These are phyloP conservation scores for Penstemon newberryi DNA, from an alignment of 257 asterid genomes.

Conservation along the genomic window DNA sequence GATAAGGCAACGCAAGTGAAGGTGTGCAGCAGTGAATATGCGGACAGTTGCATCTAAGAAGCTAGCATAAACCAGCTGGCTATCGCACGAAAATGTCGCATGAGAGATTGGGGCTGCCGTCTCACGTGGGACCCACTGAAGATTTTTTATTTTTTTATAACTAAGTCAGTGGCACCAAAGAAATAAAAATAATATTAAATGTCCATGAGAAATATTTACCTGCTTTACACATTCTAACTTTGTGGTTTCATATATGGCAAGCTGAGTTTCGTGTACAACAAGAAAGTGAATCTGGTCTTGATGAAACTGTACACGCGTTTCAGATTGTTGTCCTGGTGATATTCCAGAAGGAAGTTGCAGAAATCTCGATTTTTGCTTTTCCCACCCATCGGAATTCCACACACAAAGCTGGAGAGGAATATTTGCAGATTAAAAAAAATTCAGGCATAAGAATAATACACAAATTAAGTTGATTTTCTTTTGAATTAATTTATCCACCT, in stretches of 20 bases:
- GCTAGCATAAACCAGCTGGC: constrained; percentile 55
- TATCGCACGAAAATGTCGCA: constrained; percentile 62
- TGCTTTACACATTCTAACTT: constrained; percentile 56
- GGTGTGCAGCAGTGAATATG: constrained; percentile 49
- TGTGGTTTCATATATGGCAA: constrained; percentile 59
- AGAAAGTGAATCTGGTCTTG: constrained; percentile 62
- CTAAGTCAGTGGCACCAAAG: constrained; percentile 9
- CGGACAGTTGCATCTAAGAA: constrained; percentile 54
- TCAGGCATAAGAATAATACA: constrained; percentile 18
- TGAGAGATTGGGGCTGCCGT: constrained; percentile 59
- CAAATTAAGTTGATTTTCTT: not conserved
- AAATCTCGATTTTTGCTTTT: constrained; percentile 48
- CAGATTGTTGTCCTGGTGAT: constrained; percentile 48
- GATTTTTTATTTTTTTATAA: not conserved
- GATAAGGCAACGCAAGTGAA: constrained; percentile 55
- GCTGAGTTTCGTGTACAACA: constrained; percentile 64
- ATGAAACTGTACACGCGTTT: constrained; percentile 66
- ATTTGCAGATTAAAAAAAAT: not conserved
- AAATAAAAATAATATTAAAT: not conserved
- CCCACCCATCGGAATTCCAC: constrained; percentile 67
- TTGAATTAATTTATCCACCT: constrained; percentile 34
- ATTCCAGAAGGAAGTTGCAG: constrained; percentile 62
- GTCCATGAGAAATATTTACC: constrained; percentile 28
- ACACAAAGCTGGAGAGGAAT: constrained; percentile 47
- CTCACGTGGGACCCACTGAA: constrained; percentile 61